Evolutionary conservation across 768 basidiomycete species (phyloP).

Genomic region (Lentinula aciculospora): DNA sequence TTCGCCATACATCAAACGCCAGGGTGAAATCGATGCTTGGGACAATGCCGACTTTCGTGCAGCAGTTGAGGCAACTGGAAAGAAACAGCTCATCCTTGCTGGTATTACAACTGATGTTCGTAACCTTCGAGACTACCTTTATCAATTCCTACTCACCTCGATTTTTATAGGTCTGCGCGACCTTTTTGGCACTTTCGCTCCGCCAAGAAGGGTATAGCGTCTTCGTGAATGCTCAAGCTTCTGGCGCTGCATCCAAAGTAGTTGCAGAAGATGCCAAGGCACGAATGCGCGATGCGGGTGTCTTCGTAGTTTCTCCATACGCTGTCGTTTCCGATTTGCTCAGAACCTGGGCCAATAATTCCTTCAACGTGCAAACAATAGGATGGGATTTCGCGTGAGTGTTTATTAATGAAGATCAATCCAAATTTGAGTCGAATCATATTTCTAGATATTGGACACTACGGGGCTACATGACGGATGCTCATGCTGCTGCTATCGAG

Average conservation of each 20-base stretch:
- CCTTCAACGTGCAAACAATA: conserved; percentile 33
- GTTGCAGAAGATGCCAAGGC: conserved; percentile 40
- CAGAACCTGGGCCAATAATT: conserved; percentile 45
- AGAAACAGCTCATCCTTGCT: conserved; percentile 42
- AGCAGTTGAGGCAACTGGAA: conserved; percentile 41
- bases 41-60: conserved; percentile 41
- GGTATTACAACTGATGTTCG: conserved; percentile 45
- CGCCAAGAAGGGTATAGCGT: conserved; percentile 39
- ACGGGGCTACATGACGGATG: conserved; percentile 24
- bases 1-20: conserved; percentile 37
- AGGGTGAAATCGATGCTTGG: conserved; percentile 50
- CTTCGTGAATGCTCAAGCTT: conserved; percentile 41
- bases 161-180: conserved; percentile 34
- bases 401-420: background rate
- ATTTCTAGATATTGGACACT: conserved; percentile 20
- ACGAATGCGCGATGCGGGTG: conserved; percentile 41
- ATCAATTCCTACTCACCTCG: background rate
- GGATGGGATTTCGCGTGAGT: background rate
- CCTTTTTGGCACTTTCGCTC: conserved; percentile 43
- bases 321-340: conserved; percentile 39
- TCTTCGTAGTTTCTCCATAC: conserved; percentile 39
- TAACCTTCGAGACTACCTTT: background rate
- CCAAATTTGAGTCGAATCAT: background rate
- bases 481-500: conserved; percentile 22
- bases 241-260: conserved; percentile 31